Conservation (phyloP, 2,329 filamentous ascomycete species). For the Xylaria sp. region DNA sequence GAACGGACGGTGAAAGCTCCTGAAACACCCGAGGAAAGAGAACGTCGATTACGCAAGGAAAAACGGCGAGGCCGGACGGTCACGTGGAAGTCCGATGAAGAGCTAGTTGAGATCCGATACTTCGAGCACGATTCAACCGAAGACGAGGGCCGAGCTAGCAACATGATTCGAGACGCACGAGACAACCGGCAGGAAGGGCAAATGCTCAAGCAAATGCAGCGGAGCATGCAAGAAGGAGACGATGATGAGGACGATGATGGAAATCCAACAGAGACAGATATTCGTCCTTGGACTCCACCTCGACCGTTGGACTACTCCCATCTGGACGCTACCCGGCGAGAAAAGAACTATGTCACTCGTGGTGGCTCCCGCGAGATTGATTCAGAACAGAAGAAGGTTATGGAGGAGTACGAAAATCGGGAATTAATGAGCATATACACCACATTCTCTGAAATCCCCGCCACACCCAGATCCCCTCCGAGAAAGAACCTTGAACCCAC, state of each 20-base stretch:
- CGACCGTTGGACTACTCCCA: constrained; percentile 58
- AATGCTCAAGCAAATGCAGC: constrained; percentile 63
- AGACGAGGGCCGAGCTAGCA: constrained; percentile 73
- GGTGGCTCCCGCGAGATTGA: constrained; percentile 63
- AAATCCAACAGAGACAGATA: constrained; percentile 65
- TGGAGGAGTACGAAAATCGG: constrained; percentile 66
- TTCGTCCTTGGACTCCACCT: constrained; percentile 65
- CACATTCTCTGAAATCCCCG: constrained; percentile 64
- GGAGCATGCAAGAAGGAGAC: constrained; percentile 62
- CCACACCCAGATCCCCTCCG: constrained; percentile 65
- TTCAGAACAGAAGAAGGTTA: constrained; percentile 66
- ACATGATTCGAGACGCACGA: constrained; percentile 76
- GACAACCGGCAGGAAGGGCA: constrained; percentile 80
- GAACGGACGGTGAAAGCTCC: constrained; percentile 60
- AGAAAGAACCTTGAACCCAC: constrained; percentile 48
- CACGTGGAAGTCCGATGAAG: constrained; percentile 74
- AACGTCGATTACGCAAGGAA: constrained; percentile 77
- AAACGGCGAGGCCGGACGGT: constrained; percentile 76
- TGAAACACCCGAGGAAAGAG: constrained; percentile 75
- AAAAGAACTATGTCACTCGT: constrained; percentile 64
- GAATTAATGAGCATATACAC: constrained; percentile 72
- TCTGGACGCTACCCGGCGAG: constrained; percentile 58
- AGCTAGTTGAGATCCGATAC: constrained; percentile 72
- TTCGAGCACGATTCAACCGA: constrained; percentile 80
- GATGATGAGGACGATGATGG: constrained; percentile 69